Conservation (phyloP, 164 flowering plant genomes). For the Tetrastigma voinierianum region DNA sequence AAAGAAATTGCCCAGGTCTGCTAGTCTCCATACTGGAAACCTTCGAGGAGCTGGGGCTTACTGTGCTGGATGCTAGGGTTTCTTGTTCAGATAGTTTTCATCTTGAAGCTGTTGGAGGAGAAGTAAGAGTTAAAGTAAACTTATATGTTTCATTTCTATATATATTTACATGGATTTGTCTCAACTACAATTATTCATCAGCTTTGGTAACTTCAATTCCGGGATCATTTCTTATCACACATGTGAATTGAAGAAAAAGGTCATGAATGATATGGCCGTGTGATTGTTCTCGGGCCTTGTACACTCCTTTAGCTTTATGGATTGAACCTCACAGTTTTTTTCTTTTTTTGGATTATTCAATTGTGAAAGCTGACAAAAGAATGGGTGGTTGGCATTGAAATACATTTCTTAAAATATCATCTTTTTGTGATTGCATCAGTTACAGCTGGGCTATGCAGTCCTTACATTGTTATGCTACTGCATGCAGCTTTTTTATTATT, state of each 20-base stretch:
- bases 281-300: no score
- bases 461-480: not conserved
- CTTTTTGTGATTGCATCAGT: not conserved
- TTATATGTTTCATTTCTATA: not conserved
- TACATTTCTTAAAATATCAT: not conserved
- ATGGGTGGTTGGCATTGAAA: conserved; percentile 8
- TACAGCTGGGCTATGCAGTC: not conserved
- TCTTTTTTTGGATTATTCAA: conserved; percentile 1
- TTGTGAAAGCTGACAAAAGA: conserved; percentile 3
- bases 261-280: no score
- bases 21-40: conserved; percentile 68
- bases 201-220: not conserved
- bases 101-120: conserved; percentile 72
- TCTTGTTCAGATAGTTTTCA: conserved; percentile 65
- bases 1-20: conserved; percentile 60
- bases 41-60: conserved; percentile 78
- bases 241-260: conserved; percentile 1
- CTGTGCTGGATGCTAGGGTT: conserved; percentile 73
- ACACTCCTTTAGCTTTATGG: not conserved
- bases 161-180: not conserved
- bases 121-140: conserved; percentile 40
- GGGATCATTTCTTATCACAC: not conserved
- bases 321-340: conserved; percentile 12
- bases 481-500: not conserved
- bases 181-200: not conserved